A percentile compares a stretch with the other conserved stretches of the same genome.
Evolutionary conservation across 257 asterid genomes (phyloP).

Genomic region (Capsicum chinense): DNA sequence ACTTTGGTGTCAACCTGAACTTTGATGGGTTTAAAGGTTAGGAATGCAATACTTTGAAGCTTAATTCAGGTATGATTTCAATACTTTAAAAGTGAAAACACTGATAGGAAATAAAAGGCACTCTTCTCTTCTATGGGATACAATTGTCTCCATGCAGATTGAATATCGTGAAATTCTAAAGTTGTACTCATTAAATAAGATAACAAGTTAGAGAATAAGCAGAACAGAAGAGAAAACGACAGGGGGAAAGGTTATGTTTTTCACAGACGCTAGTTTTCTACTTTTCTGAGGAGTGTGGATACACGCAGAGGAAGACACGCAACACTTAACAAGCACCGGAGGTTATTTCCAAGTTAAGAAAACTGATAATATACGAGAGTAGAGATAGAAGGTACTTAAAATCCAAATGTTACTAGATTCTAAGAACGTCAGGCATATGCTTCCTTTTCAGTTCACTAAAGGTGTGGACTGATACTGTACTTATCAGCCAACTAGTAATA

Average conservation of each 20-base stretch:
- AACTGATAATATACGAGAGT: not conserved
- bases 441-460: not conserved
- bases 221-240: not conserved
- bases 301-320: not conserved
- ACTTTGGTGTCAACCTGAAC: slow-evolving; percentile 12
- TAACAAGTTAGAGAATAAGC: not conserved
- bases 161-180: not conserved
- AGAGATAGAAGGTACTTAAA: not conserved
- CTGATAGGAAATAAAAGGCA: not conserved
- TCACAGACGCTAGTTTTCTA: not conserved
- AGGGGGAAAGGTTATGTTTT: not conserved
- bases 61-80: not conserved
- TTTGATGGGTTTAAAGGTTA: not conserved
- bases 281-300: not conserved
- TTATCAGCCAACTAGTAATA: not conserved
- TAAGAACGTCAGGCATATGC: not conserved
- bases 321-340: not conserved
- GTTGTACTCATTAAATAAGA: not conserved
- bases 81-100: not conserved
- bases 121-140: slow-evolving; percentile 4
- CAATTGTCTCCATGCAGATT: slow-evolving; percentile 7
- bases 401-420: not conserved
- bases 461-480: not conserved
- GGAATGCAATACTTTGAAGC: not conserved
- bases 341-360: not conserved